Evolutionary conservation across 257 asterid genomes (phyloP).

Genomic region (Galeopsis tetrahit): DNA sequence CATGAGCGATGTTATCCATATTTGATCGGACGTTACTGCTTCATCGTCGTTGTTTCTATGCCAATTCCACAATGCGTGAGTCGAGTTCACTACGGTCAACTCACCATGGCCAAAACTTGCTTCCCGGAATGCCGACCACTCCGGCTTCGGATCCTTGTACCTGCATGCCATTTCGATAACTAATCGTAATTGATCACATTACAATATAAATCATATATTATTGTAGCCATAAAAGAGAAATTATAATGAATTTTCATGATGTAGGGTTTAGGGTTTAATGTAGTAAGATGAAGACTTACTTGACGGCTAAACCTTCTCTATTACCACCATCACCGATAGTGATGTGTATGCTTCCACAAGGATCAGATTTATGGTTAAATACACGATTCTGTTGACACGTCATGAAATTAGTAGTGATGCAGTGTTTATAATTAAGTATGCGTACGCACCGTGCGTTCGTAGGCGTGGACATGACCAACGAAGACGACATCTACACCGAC

Average conservation of each 20-base stretch:
- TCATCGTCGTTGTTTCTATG: slow-evolving; percentile 85
- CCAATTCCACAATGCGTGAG: slow-evolving; percentile 92
- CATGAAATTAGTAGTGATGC: too few relatives aligned
- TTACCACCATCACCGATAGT: slow-evolving; percentile 99
- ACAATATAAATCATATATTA: too few relatives aligned
- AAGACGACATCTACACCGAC: slow-evolving; percentile 74
- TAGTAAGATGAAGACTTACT: slow-evolving; percentile 57
- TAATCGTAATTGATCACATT: too few relatives aligned
- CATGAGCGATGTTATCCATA: slow-evolving; percentile 62
- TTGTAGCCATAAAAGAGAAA: too few relatives aligned
- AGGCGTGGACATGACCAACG: slow-evolving; percentile 96
- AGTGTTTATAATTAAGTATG: too few relatives aligned
- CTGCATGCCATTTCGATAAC: too few relatives aligned
- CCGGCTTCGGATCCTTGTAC: slow-evolving; percentile 60
- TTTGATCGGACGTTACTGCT: slow-evolving; percentile 64
- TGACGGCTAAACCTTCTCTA: slow-evolving; percentile 80
- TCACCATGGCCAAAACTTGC: slow-evolving; percentile 98
- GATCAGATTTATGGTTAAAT: slow-evolving; percentile 56
- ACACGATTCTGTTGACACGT: slow-evolving; percentile 78
- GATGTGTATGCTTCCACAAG: slow-evolving; percentile 84
- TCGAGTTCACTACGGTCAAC: slow-evolving; percentile 58
- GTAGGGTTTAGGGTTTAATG: too few relatives aligned
- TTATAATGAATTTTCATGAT: too few relatives aligned
- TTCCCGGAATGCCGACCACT: slow-evolving; percentile 85
- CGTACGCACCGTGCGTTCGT: slow-evolving; percentile 78